Base-by-base conservation (phyloP, 257 asterid species). In the Penstemon newberryi region DNA sequence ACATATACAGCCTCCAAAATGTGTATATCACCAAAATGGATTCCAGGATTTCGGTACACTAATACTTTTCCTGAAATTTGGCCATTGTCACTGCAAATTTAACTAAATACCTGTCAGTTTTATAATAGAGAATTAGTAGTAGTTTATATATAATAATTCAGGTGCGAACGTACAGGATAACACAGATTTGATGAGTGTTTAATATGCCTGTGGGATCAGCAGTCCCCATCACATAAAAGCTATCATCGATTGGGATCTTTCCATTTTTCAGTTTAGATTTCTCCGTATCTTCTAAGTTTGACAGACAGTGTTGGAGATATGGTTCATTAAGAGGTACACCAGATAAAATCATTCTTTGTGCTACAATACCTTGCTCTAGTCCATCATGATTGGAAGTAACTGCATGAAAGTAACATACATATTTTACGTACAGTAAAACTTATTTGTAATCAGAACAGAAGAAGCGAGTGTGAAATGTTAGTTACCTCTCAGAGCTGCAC, bases 161-260 rank as follows among this genome's bases (percentile, higher is more conserved):
- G 33, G 33, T 25, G 2, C 33, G 33, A 25, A 84, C 98, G 5
- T 87, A 89, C 98, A 84, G 85, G 79, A 92, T 86, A 56, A 92
- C 86, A 60, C 92, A 92, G 51, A 92, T 96, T 89, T 92, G 79
- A 74, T 87, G 71, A 44, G 64, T 67, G 4, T 85, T 73, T 70
- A 92, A 73, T 44, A 79, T 56, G 49, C 87, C 88, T 1, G 95
- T 87, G 7, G 98, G 98, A 76, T 92, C 98, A 65, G 87, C 86
- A 7, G 97, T 92, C 46, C 98, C 98, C 85, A 92, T 92, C 73
- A 92, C 71, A 78, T 92, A 92, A 79, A 79, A 85, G 84, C 90
- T 87, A 69, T 92, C 93, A 13, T 69, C 70, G 66, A 92, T 76
- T 42, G 97, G 92, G 62, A 92, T 77, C 76, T 59, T 82, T 71